Evolutionary conservation across 2,329 filamentous ascomycete species (phyloP).

Genomic region (Aspergillus cejpii): DNA sequence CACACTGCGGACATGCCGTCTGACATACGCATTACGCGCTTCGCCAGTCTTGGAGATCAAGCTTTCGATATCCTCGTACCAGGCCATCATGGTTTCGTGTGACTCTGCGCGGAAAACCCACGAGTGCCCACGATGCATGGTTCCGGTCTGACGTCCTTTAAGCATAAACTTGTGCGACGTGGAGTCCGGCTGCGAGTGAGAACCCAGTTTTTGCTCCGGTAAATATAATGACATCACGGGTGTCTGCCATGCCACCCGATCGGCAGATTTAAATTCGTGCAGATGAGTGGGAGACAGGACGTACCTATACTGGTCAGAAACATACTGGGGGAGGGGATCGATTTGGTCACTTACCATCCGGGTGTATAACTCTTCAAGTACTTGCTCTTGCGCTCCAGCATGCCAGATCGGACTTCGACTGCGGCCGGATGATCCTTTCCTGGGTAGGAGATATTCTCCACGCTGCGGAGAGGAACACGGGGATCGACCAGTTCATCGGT

Average conservation of each 20-base stretch:
- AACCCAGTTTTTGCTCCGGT: constrained; percentile 89
- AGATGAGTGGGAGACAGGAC: constrained; percentile 93
- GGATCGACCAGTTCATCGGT: constrained; percentile 87
- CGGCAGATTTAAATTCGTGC: constrained; percentile 98
- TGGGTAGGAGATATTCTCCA: constrained; percentile 83
- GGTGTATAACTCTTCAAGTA: constrained; percentile 96
- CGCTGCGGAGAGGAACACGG: constrained; percentile 64
- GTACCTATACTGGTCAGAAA: constrained; percentile 56
- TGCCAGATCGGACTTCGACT: constrained; percentile 78
- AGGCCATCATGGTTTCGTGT: constrained; percentile 93
- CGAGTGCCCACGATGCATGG: constrained; percentile 74
- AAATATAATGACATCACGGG: constrained; percentile 96
- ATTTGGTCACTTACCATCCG: constrained; percentile 63
- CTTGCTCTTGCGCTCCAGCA: constrained; percentile 96
- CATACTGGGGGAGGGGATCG: background rate
- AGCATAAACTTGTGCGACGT: constrained; percentile 96
- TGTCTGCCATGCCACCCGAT: constrained; percentile 71
- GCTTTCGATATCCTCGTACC: constrained; percentile 87
- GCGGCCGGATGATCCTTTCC: constrained; percentile 78
- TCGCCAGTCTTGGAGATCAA: constrained; percentile 84
- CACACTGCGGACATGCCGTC: constrained; percentile 69
- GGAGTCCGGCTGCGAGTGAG: constrained; percentile 73
- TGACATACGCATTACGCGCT: constrained; percentile 80
- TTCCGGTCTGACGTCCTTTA: constrained; percentile 87
- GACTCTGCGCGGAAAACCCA: constrained; percentile 64